Evolutionary conservation across 371 early-diverging fungal species (phyloP).

Genomic region (Mucor plumbeus): DNA sequence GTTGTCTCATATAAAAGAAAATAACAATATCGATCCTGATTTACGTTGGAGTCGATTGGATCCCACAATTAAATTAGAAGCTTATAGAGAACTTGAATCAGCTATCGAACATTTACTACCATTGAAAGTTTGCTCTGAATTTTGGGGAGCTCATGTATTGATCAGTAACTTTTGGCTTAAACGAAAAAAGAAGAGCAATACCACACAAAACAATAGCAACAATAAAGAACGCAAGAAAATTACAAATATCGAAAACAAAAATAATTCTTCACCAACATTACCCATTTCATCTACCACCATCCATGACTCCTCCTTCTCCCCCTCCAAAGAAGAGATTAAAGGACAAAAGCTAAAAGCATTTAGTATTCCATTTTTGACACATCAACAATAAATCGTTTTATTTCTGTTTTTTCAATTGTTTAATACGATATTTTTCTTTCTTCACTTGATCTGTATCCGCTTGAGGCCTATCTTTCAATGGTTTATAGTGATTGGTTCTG

Average conservation of each 20-base stretch:
- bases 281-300: not conserved
- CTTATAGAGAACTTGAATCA: slow-evolving; percentile 14
- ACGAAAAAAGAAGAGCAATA: slow-evolving; percentile 13
- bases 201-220: not conserved
- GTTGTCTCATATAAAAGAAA: slow-evolving; percentile 15
- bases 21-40: slow-evolving; percentile 13
- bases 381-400: slow-evolving; percentile 10
- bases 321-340: not conserved
- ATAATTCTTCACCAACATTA: not conserved
- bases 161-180: slow-evolving; percentile 24
- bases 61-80: slow-evolving; percentile 20
- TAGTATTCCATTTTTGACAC: slow-evolving; percentile 14
- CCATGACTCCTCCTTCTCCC: not conserved
- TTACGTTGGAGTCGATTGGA: slow-evolving; percentile 20
- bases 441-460: slow-evolving; percentile 53
- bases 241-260: not conserved
- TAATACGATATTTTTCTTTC: slow-evolving; percentile 48
- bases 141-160: slow-evolving; percentile 24
- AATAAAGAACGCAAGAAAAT: not conserved
- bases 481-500: slow-evolving; percentile 30
- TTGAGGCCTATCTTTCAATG: slow-evolving; percentile 33
- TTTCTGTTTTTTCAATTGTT: slow-evolving; percentile 35
- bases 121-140: slow-evolving; percentile 21
- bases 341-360: not conserved
- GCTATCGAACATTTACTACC: slow-evolving; percentile 23